These are phyloP conservation scores for Arbutus unedo DNA, from an alignment of 148 eudicot genomes.

Conservation along the genomic window DNA sequence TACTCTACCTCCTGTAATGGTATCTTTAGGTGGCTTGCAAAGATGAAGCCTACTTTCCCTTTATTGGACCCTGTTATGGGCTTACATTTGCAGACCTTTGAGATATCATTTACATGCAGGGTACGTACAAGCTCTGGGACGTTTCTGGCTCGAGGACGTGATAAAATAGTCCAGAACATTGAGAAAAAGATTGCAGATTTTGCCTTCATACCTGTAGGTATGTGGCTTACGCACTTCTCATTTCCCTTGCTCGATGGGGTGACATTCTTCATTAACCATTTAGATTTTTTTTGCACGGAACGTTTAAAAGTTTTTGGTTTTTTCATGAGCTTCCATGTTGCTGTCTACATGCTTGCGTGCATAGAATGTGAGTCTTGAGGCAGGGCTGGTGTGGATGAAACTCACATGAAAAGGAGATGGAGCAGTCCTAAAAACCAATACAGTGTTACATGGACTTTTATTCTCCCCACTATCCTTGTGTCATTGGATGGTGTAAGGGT, in stretches of 20 bases:
- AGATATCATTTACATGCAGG: constrained; percentile 33
- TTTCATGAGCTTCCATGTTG: not conserved
- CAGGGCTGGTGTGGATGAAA: not conserved
- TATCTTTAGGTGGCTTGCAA: constrained; percentile 9
- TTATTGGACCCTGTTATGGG: not conserved
- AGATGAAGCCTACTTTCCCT: not conserved
- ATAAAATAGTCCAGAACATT: constrained; percentile 55
- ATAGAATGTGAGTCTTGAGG: not conserved
- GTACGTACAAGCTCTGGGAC: constrained; percentile 96
- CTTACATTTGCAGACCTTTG: not conserved
- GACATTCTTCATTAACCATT: not conserved
- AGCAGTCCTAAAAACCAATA: not conserved
- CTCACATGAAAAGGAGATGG: not conserved
- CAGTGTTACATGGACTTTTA: not conserved
- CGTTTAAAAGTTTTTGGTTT: not conserved
- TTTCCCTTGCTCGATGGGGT: not conserved
- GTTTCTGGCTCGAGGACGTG: constrained; percentile 76
- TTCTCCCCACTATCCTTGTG: not conserved
- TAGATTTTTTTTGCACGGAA: not conserved
- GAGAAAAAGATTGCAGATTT: constrained; percentile 95
- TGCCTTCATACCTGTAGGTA: constrained; percentile 84
- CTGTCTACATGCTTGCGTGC: not conserved
- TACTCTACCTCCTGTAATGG: constrained; percentile 11
- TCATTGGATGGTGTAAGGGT: not conserved
- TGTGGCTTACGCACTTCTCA: constrained; percentile 19